phyloP scores from a whole-genome alignment of 1,284 basidiomycete genomes.

The Pulveroboletus sp. region DNA sequence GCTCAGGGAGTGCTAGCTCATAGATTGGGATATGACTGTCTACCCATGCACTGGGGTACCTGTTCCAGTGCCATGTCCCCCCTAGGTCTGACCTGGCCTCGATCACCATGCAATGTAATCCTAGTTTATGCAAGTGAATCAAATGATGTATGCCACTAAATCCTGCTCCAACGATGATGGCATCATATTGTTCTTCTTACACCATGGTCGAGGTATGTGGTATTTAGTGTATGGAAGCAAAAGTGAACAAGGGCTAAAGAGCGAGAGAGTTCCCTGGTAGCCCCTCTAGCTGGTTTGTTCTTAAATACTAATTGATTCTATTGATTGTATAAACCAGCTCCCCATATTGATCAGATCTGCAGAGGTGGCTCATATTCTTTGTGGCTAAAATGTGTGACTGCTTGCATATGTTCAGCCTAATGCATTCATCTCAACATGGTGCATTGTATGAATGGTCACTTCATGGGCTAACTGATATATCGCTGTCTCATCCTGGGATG shows the following conservation, averaged over 20 bases:
- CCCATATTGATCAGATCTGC: too few species aligned
- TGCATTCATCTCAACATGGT: too few species aligned
- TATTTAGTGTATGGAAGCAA: too few species aligned
- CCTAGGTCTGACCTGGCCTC: constrained; percentile 23
- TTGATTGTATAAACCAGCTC: too few species aligned
- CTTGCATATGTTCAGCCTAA: too few species aligned
- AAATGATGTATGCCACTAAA: constrained; percentile 21
- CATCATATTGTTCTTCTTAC: constrained; percentile 12
- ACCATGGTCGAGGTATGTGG: not conserved
- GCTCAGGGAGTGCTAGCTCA: constrained; percentile 17
- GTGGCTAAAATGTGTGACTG: too few species aligned
- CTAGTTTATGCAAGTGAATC: constrained; percentile 12
- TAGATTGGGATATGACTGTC: constrained; percentile 21
- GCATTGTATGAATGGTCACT: not conserved
- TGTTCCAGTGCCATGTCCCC: constrained; percentile 24
- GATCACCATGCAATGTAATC: constrained; percentile 17
- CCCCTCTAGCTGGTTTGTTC: too few species aligned
- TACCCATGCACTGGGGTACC: constrained; percentile 21
- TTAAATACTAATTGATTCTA: too few species aligned
- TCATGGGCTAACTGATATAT: not conserved
- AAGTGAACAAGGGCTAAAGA: too few species aligned
- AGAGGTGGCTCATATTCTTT: too few species aligned
- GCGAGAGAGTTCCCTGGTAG: too few species aligned
- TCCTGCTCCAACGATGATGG: constrained; percentile 21
- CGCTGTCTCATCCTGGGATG: not conserved